Conservation (phyloP, 2,329 filamentous ascomycete species). For the Zelopaecilomyces penicillatus region DNA sequence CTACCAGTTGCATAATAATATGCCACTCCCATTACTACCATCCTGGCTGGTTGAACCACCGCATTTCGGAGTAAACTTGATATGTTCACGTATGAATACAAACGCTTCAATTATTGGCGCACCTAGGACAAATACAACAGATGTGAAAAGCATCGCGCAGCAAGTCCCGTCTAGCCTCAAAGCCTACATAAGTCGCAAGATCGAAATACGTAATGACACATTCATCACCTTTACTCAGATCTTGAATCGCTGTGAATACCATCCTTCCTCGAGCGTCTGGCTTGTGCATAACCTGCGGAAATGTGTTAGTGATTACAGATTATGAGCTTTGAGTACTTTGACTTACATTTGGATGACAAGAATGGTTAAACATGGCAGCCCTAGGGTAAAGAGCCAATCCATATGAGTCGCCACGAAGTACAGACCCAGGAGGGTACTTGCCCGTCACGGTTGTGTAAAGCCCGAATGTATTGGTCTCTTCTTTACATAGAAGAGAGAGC, state of each 20-base stretch:
- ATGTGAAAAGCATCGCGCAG: slow-evolving; percentile 17
- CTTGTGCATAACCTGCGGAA: slow-evolving; percentile 15
- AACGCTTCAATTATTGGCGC: slow-evolving; percentile 10
- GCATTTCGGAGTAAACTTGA: too few relatives aligned
- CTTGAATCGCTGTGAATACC: slow-evolving; percentile 17
- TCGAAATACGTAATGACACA: slow-evolving; percentile 22
- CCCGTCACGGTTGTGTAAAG: slow-evolving; percentile 18
- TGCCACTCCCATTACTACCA: too few relatives aligned
- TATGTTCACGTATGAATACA: too few relatives aligned
- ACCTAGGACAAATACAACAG: slow-evolving; percentile 17
- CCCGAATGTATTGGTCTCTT: slow-evolving; percentile 22
- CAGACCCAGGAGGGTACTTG: slow-evolving; percentile 7
- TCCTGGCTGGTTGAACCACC: too few relatives aligned
- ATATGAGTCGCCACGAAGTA: slow-evolving; percentile 16
- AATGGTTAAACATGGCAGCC: slow-evolving; percentile 22
- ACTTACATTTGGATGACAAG: slow-evolving; percentile 21
- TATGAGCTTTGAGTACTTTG: neutral
- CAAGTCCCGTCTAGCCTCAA: slow-evolving; percentile 12
- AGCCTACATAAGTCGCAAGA: slow-evolving; percentile 9
- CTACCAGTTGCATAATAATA: too few relatives aligned
- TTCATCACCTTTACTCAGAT: slow-evolving; percentile 17
- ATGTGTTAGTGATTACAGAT: neutral
- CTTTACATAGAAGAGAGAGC: slow-evolving; percentile 18
- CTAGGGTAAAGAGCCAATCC: slow-evolving; percentile 19
- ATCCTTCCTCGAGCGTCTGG: slow-evolving; percentile 16